These are phyloP conservation scores for Capniomyces stellatus DNA, from an alignment of 371 early-diverging fungal genomes.

Conservation along the genomic window DNA sequence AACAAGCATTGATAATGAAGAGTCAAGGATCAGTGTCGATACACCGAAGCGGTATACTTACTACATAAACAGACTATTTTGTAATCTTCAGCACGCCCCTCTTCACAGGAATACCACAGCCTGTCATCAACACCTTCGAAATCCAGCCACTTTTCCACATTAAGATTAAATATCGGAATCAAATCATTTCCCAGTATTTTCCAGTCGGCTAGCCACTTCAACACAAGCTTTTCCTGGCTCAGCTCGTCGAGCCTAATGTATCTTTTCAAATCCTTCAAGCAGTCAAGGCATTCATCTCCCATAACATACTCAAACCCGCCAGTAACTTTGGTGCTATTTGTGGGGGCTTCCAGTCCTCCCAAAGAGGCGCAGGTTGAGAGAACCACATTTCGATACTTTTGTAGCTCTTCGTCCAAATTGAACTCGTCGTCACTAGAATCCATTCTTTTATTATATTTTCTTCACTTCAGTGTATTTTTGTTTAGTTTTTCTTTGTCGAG, in stretches of 20 bases:
- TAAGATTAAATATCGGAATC: slow-evolving; percentile 50
- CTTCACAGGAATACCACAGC: slow-evolving; percentile 4
- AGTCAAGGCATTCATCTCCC: slow-evolving; percentile 61
- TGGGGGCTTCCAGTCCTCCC: slow-evolving; percentile 21
- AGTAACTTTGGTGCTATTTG: background rate
- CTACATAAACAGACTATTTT: background rate
- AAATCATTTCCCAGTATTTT: slow-evolving; percentile 51
- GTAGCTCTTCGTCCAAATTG: slow-evolving; percentile 10
- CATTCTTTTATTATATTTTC: background rate
- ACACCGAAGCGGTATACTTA: too few species aligned
- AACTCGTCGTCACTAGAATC: slow-evolving; percentile 5
- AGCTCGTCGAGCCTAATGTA: slow-evolving; percentile 53
- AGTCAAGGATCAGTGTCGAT: too few species aligned
- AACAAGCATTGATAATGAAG: too few species aligned
- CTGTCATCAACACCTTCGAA: background rate
- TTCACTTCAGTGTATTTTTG: too few species aligned
- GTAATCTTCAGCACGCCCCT: slow-evolving; percentile 1
- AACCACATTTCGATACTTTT: slow-evolving; percentile 28
- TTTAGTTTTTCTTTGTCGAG: too few species aligned
- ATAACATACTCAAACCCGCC: slow-evolving; percentile 36
- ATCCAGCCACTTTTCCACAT: slow-evolving; percentile 13
- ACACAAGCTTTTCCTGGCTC: slow-evolving; percentile 34
- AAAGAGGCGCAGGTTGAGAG: slow-evolving; percentile 63
- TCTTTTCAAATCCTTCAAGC: slow-evolving; percentile 53
- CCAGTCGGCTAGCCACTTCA: slow-evolving; percentile 52